These are phyloP conservation scores for Suillus variegatus DNA, from an alignment of 768 basidiomycete species.

Conservation along the genomic window DNA sequence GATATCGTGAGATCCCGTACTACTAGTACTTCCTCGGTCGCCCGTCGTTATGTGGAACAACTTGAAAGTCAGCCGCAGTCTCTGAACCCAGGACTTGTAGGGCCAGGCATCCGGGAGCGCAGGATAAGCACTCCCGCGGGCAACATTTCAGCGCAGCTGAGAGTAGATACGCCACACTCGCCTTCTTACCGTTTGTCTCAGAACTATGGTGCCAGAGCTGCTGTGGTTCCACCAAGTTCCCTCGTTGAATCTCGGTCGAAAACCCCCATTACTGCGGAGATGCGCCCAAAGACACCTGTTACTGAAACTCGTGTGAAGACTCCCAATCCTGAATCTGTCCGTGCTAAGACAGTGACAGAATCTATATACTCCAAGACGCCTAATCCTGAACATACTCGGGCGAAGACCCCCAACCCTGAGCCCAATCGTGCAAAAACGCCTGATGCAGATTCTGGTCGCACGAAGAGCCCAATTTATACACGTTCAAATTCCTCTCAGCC, in stretches of 20 bases:
- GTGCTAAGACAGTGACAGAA: constrained; percentile 21
- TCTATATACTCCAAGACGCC: constrained; percentile 3
- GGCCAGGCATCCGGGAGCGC: constrained; percentile 43
- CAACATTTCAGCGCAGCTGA: constrained; percentile 18
- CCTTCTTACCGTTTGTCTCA: constrained; percentile 22
- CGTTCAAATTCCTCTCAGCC: constrained; percentile 11
- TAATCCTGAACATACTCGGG: neutral
- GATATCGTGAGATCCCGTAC: constrained; percentile 30
- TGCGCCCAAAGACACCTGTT: constrained; percentile 13
- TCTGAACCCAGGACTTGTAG: constrained; percentile 31
- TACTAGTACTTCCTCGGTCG: constrained; percentile 36
- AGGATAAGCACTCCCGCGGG: constrained; percentile 50
- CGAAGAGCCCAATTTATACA: neutral
- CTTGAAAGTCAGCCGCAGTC: constrained; percentile 36
- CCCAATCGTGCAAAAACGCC: constrained; percentile 20
- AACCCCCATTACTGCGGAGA: constrained; percentile 17
- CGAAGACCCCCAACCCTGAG: constrained; percentile 3
- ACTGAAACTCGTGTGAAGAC: constrained; percentile 25
- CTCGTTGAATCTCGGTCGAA: constrained; percentile 16
- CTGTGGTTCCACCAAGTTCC: constrained; percentile 8
- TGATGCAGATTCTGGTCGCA: neutral
- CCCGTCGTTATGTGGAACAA: constrained; percentile 38
- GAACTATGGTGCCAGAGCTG: constrained; percentile 16
- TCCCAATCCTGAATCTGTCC: constrained; percentile 17
- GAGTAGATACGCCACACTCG: constrained; percentile 15